A percentile compares a stretch with the other conserved stretches of the same genome.
Evolutionary conservation across 2,329 filamentous ascomycete genomes (phyloP).

Genomic region (Lasiodiplodia hormozganensis): DNA sequence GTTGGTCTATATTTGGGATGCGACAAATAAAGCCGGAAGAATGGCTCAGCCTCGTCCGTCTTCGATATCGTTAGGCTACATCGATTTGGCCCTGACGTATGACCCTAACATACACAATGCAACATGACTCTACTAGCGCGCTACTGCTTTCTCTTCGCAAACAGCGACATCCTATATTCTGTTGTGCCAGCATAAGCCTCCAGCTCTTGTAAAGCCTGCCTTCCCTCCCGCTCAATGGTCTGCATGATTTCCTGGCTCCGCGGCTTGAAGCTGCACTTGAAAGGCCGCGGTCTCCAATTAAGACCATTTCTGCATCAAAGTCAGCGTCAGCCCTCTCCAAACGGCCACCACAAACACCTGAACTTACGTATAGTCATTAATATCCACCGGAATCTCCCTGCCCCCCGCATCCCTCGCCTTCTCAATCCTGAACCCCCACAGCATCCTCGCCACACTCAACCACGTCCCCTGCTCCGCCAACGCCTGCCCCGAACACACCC

Average conservation of each 20-base stretch:
- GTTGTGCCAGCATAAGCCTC: conserved; percentile 62
- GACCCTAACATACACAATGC: too few species aligned
- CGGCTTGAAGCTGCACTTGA: conserved; percentile 61
- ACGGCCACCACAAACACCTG: background rate
- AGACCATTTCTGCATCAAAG: conserved; percentile 57
- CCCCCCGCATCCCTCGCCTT: conserved; percentile 51
- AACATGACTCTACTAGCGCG: too few species aligned
- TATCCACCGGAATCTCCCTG: conserved; percentile 60
- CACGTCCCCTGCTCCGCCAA: conserved; percentile 67
- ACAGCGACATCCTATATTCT: conserved; percentile 58
- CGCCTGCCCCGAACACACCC: conserved; percentile 66
- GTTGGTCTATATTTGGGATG: too few species aligned
- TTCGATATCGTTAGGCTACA: too few species aligned
- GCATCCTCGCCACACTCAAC: conserved; percentile 62
- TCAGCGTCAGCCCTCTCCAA: background rate
- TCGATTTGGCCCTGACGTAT: too few species aligned
- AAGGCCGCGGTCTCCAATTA: conserved; percentile 65
- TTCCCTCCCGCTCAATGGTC: conserved; percentile 61
- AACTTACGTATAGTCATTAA: conserved; percentile 61
- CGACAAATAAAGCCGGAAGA: too few species aligned
- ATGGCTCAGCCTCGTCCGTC: too few species aligned
- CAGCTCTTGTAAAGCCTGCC: conserved; percentile 59
- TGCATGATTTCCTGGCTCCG: conserved; percentile 56
- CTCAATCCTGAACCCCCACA: conserved; percentile 65
- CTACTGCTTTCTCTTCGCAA: conserved; percentile 54